A percentile compares a stretch with the other conserved stretches of the same genome.
Evolutionary conservation across 1,284 basidiomycete genomes (phyloP).

Genomic region (Ganoderma boninense): DNA sequence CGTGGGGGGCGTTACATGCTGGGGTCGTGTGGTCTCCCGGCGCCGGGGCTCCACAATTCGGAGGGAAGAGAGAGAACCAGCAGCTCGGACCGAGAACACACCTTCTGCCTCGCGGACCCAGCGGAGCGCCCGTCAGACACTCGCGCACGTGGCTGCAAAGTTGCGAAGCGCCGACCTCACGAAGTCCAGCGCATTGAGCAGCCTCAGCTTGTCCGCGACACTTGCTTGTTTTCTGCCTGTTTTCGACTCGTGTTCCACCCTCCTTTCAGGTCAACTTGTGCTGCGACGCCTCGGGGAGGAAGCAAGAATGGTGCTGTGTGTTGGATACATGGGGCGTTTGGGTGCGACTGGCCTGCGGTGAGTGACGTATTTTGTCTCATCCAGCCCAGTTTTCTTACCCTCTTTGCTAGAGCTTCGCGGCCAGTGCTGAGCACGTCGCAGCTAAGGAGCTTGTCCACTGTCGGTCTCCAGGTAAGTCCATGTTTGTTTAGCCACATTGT

Average conservation of each 20-base stretch:
- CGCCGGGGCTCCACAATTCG: background rate
- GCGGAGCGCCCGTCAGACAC: background rate
- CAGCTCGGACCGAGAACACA: background rate
- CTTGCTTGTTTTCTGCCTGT: background rate
- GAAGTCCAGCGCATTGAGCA: constrained; percentile 8
- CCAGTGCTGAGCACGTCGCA: constrained; percentile 18
- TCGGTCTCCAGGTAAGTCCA: constrained; percentile 23
- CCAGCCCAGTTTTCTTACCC: background rate
- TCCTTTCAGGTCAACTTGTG: background rate
- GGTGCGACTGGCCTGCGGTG: constrained; percentile 28
- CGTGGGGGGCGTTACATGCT: constrained; percentile 1
- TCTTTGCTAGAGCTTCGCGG: constrained; percentile 13
- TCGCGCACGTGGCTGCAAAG: constrained; percentile 3
- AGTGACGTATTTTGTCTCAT: background rate
- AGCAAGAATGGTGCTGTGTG: constrained; percentile 26
- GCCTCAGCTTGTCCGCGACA: too few relatives aligned
- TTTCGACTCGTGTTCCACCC: background rate
- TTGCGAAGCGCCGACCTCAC: background rate
- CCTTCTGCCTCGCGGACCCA: background rate
- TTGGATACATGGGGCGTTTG: constrained; percentile 28
- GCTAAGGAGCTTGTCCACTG: constrained; percentile 19
- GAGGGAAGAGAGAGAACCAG: background rate
- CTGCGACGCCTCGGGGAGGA: constrained; percentile 7
- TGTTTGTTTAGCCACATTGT: too few relatives aligned
- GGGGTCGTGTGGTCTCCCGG: background rate